Base-by-base conservation (phyloP, 2,329 filamentous ascomycete species). In the Corniculantispora saksenae region DNA sequence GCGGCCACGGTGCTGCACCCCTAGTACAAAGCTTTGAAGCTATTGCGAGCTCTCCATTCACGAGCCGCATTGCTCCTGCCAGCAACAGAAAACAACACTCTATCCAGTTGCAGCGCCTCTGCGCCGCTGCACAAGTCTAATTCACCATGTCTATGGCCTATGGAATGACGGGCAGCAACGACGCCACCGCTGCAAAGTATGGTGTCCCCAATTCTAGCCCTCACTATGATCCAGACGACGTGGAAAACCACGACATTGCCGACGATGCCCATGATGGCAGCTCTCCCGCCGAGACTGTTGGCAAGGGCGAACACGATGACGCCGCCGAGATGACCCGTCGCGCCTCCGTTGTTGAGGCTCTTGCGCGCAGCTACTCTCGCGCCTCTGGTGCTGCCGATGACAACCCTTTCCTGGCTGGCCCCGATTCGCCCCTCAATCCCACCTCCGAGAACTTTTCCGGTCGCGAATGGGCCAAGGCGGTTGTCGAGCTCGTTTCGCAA, bases 381-480 rank as follows among this genome's bases (percentile, higher is more conserved):
- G 80, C 82, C 61, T 84, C 80, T 4, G 64, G 54, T 19, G 53
- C 35, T 29, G 73, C 70, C 35, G 63, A 68, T 10, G 79, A 79
- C 61, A 85, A 86, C 69, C 80, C 83, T 13, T 87, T 86, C 64
- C 70, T 77, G 25, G 75, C 74, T 47, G 76, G 72, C 8, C 75
- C 80, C 50, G 75, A 83, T 64, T 84, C 82, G 8, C 76, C 79
- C 0, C 69, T 85, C 47, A 83, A 86, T 68, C 84, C 84, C 3
- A 71, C 70, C 57, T 83, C 80, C 7, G 73, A 74, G 21, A 78
- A 82, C 65, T 86, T 86, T 72, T 81, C 77, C 58, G 78, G 79
- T n/a, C 78, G 79, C 53, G 77, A 79, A 35, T 89, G 86, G 86
- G 82, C 83, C 57, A 85, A 84, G 76, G 78, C 83, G 21, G 72